Conservation (phyloP, 2,329 filamentous ascomycete species). For the Calonectria fujianensis region DNA sequence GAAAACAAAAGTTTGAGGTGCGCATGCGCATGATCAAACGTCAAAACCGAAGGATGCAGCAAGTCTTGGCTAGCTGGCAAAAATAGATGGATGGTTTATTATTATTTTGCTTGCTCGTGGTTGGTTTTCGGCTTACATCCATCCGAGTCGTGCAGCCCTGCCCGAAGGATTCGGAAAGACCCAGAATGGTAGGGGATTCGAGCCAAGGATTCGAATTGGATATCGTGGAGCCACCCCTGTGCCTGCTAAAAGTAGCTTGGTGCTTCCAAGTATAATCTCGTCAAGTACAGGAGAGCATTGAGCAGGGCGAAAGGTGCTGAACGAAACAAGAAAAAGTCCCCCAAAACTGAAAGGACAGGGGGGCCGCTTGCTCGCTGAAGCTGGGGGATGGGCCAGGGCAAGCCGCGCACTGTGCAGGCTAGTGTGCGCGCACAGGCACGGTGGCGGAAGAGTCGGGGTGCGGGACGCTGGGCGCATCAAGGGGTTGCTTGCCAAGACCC, state of each 20-base stretch:
- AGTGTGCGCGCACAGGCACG: background rate
- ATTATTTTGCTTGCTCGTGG: background rate
- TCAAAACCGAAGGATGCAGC: background rate
- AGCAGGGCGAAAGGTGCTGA: background rate
- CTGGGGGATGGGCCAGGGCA: conserved; percentile 7
- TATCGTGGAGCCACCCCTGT: background rate
- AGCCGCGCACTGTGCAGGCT: conserved; percentile 17
- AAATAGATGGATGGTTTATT: background rate
- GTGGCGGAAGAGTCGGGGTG: conserved; percentile 4
- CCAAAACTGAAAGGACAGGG: conserved; percentile 1
- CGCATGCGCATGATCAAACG: background rate
- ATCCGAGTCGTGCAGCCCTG: background rate
- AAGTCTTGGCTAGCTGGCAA: background rate
- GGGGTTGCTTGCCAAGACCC: conserved; percentile 19
- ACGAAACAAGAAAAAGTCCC: background rate
- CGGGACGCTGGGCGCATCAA: conserved; percentile 14
- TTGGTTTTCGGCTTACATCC: background rate
- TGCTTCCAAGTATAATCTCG: background rate
- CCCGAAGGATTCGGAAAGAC: conserved; percentile 14
- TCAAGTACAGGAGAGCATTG: background rate
- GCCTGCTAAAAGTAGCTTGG: background rate
- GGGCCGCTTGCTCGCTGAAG: background rate
- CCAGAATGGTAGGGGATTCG: background rate
- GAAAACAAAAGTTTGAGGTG: background rate
- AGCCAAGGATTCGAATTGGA: conserved; percentile 6